Evolutionary conservation across 208 protist genomes (phyloP), one percentile per base, ranked within the genome.

Genomic region (Porcisia deanei): DNA sequence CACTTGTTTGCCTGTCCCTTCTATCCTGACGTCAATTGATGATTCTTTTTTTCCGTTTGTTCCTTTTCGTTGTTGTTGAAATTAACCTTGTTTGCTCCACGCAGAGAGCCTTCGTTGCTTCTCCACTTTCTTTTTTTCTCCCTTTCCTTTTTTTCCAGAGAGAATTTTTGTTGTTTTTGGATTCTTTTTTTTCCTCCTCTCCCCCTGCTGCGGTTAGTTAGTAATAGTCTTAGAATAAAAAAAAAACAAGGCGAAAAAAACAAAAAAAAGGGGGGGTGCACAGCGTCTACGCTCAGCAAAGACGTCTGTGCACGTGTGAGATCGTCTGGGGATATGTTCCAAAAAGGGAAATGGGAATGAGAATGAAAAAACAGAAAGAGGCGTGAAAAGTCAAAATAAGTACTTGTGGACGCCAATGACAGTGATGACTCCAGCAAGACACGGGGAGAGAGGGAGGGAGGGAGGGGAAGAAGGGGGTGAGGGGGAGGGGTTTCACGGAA

Each of bases 1-100:
- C 8, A 5, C 37, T 52, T 34, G 58, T 66, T 65, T 57, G 68
- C 77, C 67, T 61, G 37, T 71, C 65, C n/a, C 75, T 30, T 82
- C 30, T 43, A 65, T 77, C 67, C n/a, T 76, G 61, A 22, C 68
- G n/a, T 2, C 30, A 30, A 30, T 30, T 30, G 30, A 30, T 30
- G 30, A 30, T 30, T 30, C 30, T 70, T 14, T 69, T 75, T 71
- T 68, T 67, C 39, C 30, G 20, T 25, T n/a, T 52, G 18, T n/a
- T 67, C 47, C 9, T 52, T 5, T 52, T 5, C 10, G 47, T 52
- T 5, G 5, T 52, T 52, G 47, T 12, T 52, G 47, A 14, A 52
- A 0, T 5, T 14, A 5, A 52, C 47, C 18, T 47, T 14, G 18
- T 45, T 52, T 67, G 18, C 9, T 14, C 22, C 41, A 65, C 34